Conservation (phyloP, 371 early-diverging fungal genomes). For the Rhizopus stolonifer region DNA sequence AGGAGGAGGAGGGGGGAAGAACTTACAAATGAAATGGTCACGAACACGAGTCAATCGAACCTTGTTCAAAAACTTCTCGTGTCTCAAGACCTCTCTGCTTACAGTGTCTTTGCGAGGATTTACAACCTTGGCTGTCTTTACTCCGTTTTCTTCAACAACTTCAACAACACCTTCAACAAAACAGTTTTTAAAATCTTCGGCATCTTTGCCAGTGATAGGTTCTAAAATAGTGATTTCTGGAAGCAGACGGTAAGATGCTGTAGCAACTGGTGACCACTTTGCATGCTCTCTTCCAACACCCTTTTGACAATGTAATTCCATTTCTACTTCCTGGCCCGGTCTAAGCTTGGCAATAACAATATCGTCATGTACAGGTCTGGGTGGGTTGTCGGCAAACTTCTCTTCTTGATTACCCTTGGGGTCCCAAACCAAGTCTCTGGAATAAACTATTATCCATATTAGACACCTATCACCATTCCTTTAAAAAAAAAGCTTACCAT, state of each 20-base stretch:
- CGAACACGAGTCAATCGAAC: slow-evolving; percentile 89
- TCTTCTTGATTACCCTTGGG: slow-evolving; percentile 89
- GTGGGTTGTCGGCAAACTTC: slow-evolving; percentile 62
- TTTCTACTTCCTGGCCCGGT: slow-evolving; percentile 89
- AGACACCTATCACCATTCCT: too few species aligned
- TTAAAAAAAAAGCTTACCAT: too few species aligned
- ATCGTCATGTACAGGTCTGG: slow-evolving; percentile 81
- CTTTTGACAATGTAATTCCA: slow-evolving; percentile 90
- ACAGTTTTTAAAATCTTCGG: slow-evolving; percentile 85
- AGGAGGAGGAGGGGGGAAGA: too few species aligned
- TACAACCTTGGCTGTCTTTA: slow-evolving; percentile 75
- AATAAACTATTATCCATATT: slow-evolving; percentile 71
- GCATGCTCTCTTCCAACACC: slow-evolving; percentile 97
- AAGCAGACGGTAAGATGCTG: slow-evolving; percentile 94
- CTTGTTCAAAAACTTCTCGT: slow-evolving; percentile 89
- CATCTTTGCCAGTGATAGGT: slow-evolving; percentile 87
- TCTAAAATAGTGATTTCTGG: slow-evolving; percentile 89
- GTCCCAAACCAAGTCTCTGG: slow-evolving; percentile 81
- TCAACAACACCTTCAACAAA: slow-evolving; percentile 93
- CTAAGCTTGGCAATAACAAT: slow-evolving; percentile 95
- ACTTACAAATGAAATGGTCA: slow-evolving; percentile 97
- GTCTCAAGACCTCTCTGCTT: slow-evolving; percentile 94
- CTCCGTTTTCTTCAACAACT: slow-evolving; percentile 66
- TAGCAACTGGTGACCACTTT: slow-evolving; percentile 98
- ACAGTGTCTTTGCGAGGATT: slow-evolving; percentile 96